phyloP scores from a whole-genome alignment of 441 rosid genomes.

The Jatropha podagrica region DNA sequence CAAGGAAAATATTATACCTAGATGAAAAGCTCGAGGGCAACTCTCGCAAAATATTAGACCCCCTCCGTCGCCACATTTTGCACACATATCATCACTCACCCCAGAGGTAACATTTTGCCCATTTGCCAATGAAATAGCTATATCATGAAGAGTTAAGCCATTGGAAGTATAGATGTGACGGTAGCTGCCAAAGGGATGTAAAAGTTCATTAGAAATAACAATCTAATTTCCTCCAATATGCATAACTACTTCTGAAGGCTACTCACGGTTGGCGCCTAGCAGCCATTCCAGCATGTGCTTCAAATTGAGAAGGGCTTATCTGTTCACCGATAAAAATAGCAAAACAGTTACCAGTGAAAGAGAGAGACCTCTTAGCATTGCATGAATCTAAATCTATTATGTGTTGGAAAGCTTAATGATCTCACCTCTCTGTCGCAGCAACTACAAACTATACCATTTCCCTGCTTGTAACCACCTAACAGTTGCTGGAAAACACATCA shows the following conservation, averaged over 20 bases:
- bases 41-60: constrained; percentile 64
- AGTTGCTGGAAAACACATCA: constrained; percentile 48
- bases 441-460: constrained; percentile 78
- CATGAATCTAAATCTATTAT: background rate
- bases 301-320: constrained; percentile 98
- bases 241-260: constrained; percentile 7
- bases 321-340: constrained; percentile 31
- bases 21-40: constrained; percentile 90
- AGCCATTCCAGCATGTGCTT: constrained; percentile 99
- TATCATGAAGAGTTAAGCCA: constrained; percentile 88
- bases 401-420: constrained; percentile 3
- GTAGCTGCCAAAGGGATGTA: constrained; percentile 51
- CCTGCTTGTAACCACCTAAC: constrained; percentile 77
- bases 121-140: constrained; percentile 75
- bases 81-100: constrained; percentile 83
- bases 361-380: background rate
- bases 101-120: constrained; percentile 69
- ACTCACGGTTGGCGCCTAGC: constrained; percentile 98
- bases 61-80: constrained; percentile 86
- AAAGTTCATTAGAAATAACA: constrained; percentile 17
- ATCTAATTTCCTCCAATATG: background rate
- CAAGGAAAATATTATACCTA: constrained; percentile 40
- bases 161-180: constrained; percentile 87
- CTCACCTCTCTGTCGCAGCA: constrained; percentile 83
- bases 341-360: constrained; percentile 12